phyloP scores from a whole-genome alignment of 805 yeast genomes.

The Ogataea sp. region DNA sequence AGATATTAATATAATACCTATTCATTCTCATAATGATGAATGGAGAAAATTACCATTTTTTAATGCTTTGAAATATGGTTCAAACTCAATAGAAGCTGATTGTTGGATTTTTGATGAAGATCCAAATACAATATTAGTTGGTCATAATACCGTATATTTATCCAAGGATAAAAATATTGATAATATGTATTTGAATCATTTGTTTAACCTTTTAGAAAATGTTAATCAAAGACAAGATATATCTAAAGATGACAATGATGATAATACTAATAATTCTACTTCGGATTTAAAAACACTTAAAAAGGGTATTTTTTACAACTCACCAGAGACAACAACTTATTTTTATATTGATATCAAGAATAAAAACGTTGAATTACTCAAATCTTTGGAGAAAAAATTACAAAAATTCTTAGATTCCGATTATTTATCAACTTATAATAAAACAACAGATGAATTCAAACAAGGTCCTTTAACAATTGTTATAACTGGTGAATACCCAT shows the following conservation, averaged over 20 bases:
- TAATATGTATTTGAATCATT: slow-evolving; percentile 43
- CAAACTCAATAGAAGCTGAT: slow-evolving; percentile 59
- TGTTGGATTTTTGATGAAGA: slow-evolving; percentile 37
- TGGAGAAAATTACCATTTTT: slow-evolving; percentile 51
- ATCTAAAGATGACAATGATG: no score
- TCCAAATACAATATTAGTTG: slow-evolving; percentile 40
- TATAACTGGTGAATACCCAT: slow-evolving; percentile 59
- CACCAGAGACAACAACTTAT: slow-evolving; percentile 40
- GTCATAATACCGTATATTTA: slow-evolving; percentile 46
- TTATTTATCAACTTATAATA: slow-evolving; percentile 42
- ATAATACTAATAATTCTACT: no score
- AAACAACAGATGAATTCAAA: slow-evolving; percentile 22
- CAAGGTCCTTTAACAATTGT: slow-evolving; percentile 54
- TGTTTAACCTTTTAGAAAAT: slow-evolving; percentile 37
- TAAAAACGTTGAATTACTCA: slow-evolving; percentile 31
- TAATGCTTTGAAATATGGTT: slow-evolving; percentile 47
- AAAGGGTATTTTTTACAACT: slow-evolving; percentile 35
- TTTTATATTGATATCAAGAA: slow-evolving; percentile 60
- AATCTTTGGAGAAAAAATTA: slow-evolving; percentile 34
- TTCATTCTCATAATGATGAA: slow-evolving; percentile 68
- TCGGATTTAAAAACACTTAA: background rate
- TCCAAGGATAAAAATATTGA: slow-evolving; percentile 35
- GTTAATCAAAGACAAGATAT: slow-evolving; percentile 27
- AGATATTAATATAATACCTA: slow-evolving; percentile 21
- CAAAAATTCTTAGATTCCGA: slow-evolving; percentile 37